Evolutionary conservation across 257 asterid species (phyloP), one percentile per base, ranked within the genome.

Genomic region (Perilla frutescens): DNA sequence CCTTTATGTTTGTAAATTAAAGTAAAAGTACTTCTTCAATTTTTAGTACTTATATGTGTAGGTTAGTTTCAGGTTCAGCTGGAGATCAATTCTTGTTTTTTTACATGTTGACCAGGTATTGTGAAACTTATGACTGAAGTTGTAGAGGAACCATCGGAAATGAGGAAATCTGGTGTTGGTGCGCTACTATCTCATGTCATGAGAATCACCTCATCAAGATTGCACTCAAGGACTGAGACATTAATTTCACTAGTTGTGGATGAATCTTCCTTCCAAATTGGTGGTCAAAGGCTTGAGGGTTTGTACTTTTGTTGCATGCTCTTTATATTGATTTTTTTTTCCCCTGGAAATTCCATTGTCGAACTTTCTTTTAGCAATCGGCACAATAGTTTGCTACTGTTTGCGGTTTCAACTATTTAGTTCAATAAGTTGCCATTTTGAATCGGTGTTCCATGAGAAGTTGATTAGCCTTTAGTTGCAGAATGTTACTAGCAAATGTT

Each of bases 71-170:
- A n/a, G n/a, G n/a, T n/a, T n/a, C n/a, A n/a, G n/a, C n/a, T n/a
- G n/a, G n/a, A n/a, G n/a, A n/a, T n/a, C n/a, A n/a, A n/a, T n/a
- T 70, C 78, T 20, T 13, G 2, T 4, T 13, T 73, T 62, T 69
- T 55, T 67, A 72, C 61, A 60, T 73, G 37, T 67, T 81, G 74
- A 39, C 77, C 88, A 93, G 98, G 90, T 73, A 79, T 89, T 45
- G 53, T 80, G 75, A 80, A 81, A 72, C 86, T 91, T 64, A 86
- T 90, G 86, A 54, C 66, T 79, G 99, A 94, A 85, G 91, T 90
- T 77, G 84, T 75, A 48, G 87, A 86, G 81, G 85, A 87, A 65
- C 91, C 96, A 79, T 80, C 84, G 8, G 87, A 82, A 55, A 74
- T 77, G 44, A 86, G 91, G 81, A 89, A 81, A 78, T 88, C 87